Evolutionary conservation across 306 rosid species (phyloP), one percentile per base, ranked within the genome.

Genomic region (Fragaria iinumae): DNA sequence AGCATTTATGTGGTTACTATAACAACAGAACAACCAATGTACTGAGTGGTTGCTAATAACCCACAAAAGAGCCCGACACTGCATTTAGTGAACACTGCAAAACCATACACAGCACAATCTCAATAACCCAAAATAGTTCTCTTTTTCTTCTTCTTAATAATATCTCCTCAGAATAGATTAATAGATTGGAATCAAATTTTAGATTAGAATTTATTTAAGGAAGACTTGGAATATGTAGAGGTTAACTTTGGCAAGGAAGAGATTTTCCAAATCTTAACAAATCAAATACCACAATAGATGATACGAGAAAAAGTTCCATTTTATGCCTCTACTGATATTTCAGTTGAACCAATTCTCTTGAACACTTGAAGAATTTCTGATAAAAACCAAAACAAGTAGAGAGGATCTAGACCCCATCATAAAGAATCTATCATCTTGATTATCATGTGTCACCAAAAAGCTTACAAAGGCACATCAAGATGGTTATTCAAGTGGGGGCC

Each of bases 401-500:
- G 68, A 14, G 44, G 44, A 64, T 64, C 45, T 34, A 16, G 47
- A 65, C 47, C 45, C 69, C 47, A 65, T 65, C 27, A 65, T 65
- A 45, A 18, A 17, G 53, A 73, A 73, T 23, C 67, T 57, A 6
- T 2, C 57, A 27, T 74, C 27, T 23, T 57, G 56, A 11, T 57
- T 39, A 73, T 41, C 77, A 43, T 17, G 29, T 10, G 68, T 57
- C 56, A 43, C 29, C 43, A 39, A 60, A 74, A 65, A 65, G 69
- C 69, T 65, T 65, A 17, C 44, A 36, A 6, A 65, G 12, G n/a
- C 41, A 62, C 67, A 62, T 62, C 41, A 62, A 62, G 41, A 13
- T 13, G 67, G 41, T 62, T 29, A 62, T 27, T 62, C 20, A 62
- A 62, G 67, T 62, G 39, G 62, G 76, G 76, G 53, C 67, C 67